Base-by-base conservation (phyloP, 768 basidiomycete species). In the Auriscalpium vulgare region DNA sequence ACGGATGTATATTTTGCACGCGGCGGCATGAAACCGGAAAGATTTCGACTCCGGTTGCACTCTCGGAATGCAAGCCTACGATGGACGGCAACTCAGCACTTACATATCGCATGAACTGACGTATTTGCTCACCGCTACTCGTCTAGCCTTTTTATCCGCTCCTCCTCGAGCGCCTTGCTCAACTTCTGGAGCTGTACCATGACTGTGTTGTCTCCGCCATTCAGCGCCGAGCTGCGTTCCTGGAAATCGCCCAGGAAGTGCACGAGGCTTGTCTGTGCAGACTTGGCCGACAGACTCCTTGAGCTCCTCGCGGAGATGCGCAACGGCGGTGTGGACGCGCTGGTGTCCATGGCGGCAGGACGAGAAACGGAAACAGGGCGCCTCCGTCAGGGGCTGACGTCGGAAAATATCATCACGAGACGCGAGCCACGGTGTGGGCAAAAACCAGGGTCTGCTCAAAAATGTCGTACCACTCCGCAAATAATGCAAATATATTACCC, bases 101-200 rank as follows among this genome's bases (percentile, higher is more conserved):
- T 4, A 29, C 29, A 29, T 29, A 29, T 29, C 4, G 29, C 29
- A 29, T 29, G 29, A 4, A 29, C 29, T 7, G 29, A 7, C 29
- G 29, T 29, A 4, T 29, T n/a, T 29, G 4, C 29, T 4, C 29
- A 29, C 29, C 7, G 29, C 7, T 7, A 29, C 29, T 29, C 29
- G 29, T 7, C 29, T 4, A 7, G 7, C 29, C 7, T 29, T 29
- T 29, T 29, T 29, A 7, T 29, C 29, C 60, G 59, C 59, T 71
- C 68, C 43, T 72, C 69, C 44, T 57, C 55, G 50, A 73, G 56
- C 3, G 72, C 71, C n/a, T 62, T 64, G 37, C 60, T 62, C 13
- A 74, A 54, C 54, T 72, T 74, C 51, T 69, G 67, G 16, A 74
- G 58, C 52, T 72, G 72, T 2, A 60, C 67, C 23, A 69, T 67